Conservation (phyloP, 2,329 filamentous ascomycete species). For the Fusarium marasasianum region DNA sequence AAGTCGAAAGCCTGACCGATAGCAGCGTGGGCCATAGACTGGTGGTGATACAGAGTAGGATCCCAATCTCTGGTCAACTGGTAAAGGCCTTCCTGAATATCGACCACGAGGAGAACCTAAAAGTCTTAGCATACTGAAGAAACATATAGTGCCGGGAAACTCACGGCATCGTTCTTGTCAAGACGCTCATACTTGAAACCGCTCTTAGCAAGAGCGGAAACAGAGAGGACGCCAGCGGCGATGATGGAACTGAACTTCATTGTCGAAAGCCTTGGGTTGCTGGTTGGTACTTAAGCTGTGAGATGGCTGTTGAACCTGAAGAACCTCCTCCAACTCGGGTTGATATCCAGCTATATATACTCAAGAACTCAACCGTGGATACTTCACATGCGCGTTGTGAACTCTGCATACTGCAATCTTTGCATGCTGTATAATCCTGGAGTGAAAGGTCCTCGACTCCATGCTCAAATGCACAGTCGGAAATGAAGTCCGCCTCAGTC, state of each 20-base stretch:
- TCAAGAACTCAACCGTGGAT: not conserved
- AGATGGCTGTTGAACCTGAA: conserved; percentile 17
- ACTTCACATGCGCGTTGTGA: not conserved
- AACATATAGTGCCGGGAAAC: not conserved
- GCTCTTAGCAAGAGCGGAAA: conserved; percentile 21
- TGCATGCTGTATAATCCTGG: not conserved
- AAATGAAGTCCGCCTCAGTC: not conserved
- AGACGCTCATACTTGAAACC: conserved; percentile 39
- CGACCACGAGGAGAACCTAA: conserved; percentile 50
- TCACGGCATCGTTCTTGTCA: conserved; percentile 42
- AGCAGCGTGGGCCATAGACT: conserved; percentile 73
- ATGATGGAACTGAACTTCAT: conserved; percentile 37
- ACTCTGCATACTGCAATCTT: not conserved
- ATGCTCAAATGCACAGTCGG: conserved; percentile 13
- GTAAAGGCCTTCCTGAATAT: conserved; percentile 51
- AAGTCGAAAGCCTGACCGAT: conserved; percentile 73
- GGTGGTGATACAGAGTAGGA: conserved; percentile 70
- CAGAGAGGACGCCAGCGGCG: conserved; percentile 19
- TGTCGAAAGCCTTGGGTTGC: not conserved
- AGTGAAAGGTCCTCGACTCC: not conserved
- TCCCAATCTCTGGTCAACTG: conserved; percentile 70
- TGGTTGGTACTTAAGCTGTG: not conserved
- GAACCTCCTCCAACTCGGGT: not conserved
- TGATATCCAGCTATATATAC: conserved; percentile 13
- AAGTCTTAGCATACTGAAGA: not conserved